Conservation (phyloP, 2,329 filamentous ascomycete species). For the Aureobasidium sp. region DNA sequence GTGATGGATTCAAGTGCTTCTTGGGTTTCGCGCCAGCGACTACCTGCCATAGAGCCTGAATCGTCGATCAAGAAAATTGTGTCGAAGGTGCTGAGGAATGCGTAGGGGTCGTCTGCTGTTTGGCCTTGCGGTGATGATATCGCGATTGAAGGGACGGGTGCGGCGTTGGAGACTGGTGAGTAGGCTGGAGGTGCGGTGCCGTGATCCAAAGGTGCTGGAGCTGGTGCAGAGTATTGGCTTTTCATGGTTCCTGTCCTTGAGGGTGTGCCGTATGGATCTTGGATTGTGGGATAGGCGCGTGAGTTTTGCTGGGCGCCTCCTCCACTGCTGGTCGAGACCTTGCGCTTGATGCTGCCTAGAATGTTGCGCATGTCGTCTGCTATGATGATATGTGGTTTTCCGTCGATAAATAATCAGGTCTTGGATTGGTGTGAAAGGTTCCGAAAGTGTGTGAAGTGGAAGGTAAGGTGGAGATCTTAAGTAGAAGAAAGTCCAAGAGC, state of each 20-base stretch:
- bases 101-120: constrained; percentile 56
- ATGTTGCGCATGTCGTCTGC: background rate
- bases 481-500: background rate
- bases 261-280: constrained; percentile 1
- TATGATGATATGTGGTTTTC: background rate
- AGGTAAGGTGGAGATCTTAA: background rate
- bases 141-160: constrained; percentile 20
- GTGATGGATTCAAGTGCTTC: constrained; percentile 64
- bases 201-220: background rate
- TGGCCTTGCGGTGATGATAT: constrained; percentile 13
- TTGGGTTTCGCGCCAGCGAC: constrained; percentile 67
- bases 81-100: constrained; percentile 72
- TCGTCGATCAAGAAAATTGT: constrained; percentile 90
- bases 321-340: background rate
- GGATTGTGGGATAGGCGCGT: background rate
- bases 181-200: constrained; percentile 27
- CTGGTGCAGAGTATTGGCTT: background rate
- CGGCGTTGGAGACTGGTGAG: constrained; percentile 34
- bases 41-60: constrained; percentile 73
- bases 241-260: background rate
- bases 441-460: background rate
- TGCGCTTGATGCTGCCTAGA: constrained; percentile 8
- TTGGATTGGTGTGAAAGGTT: background rate
- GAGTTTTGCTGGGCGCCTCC: background rate
- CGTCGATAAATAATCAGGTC: background rate